These are phyloP conservation scores for Puccinia novopanici DNA, from an alignment of 1,284 basidiomycete species.

Conservation along the genomic window DNA sequence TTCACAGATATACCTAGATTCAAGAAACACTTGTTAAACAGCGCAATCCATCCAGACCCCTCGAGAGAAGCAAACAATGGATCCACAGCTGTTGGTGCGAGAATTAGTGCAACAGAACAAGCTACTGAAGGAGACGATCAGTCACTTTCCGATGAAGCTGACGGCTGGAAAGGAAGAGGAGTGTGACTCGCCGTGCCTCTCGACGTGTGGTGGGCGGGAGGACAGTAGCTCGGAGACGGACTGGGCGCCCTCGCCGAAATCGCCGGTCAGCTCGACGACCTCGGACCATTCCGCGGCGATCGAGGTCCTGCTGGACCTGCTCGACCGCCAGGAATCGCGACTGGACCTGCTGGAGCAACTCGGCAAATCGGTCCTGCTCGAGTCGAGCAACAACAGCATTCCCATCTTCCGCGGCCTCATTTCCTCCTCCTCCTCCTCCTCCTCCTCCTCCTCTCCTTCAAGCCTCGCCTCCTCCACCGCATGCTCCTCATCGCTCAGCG, in stretches of 20 bases:
- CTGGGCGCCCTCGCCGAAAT: too few relatives aligned
- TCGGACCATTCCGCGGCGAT: constrained; percentile 8
- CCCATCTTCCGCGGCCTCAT: constrained; percentile 38
- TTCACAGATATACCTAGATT: too few relatives aligned
- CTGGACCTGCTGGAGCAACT: constrained; percentile 23
- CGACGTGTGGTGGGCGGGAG: not conserved
- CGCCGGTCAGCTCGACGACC: not conserved
- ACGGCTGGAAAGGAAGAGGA: not conserved
- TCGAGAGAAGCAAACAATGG: not conserved
- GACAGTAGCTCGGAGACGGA: not conserved
- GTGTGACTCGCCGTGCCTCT: not conserved
- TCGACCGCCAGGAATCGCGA: constrained; percentile 33
- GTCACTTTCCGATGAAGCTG: constrained; percentile 15
- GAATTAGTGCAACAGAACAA: constrained; percentile 36
- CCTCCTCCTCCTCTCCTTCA: not conserved
- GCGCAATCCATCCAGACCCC: too few relatives aligned
- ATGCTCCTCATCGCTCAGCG: not conserved
- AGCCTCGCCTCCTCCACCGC: not conserved
- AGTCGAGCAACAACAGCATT: constrained; percentile 19
- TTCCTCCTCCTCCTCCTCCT: not conserved
- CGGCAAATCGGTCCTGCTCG: constrained; percentile 16
- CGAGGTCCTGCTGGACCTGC: constrained; percentile 22
- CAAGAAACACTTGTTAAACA: too few relatives aligned
- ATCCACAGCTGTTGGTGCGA: constrained; percentile 16
- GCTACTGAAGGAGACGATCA: constrained; percentile 38